Evolutionary conservation across 306 rosid genomes (phyloP).

Genomic region (Sophora flavescens): DNA sequence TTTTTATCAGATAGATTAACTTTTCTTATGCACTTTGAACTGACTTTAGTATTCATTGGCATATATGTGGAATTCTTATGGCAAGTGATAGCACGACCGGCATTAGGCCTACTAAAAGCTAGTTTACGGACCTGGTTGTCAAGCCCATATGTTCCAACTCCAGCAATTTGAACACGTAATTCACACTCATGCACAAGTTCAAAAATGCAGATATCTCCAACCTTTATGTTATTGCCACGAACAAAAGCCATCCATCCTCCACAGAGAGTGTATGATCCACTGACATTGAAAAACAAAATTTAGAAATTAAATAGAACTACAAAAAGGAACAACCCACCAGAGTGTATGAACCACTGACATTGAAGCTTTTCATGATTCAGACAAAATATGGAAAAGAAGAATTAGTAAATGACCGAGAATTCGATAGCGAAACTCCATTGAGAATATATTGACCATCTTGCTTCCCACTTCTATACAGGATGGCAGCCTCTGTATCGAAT

Average conservation of each 20-base stretch:
- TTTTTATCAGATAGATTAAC: conserved; percentile 63
- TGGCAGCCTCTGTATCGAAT: conserved; percentile 56
- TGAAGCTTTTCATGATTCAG: too few relatives aligned
- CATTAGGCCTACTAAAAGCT: conserved; percentile 49
- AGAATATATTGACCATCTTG: conserved; percentile 53
- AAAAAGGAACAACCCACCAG: conserved; percentile 71
- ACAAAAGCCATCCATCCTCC: conserved; percentile 99
- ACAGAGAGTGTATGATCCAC: too few relatives aligned
- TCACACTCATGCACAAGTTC: conserved; percentile 87
- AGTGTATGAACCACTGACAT: too few relatives aligned
- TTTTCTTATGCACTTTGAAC: conserved; percentile 62
- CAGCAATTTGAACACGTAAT: conserved; percentile 70
- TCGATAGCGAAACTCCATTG: conserved; percentile 58
- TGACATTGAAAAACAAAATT: conserved; percentile 53
- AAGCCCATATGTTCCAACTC: conserved; percentile 62
- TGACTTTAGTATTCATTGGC: conserved; percentile 59
- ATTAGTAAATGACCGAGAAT: too few relatives aligned
- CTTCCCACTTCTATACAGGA: conserved; percentile 58
- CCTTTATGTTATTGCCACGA: conserved; percentile 75
- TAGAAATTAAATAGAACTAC: conserved; percentile 34
- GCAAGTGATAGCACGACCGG: conserved; percentile 56
- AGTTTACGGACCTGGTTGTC: conserved; percentile 67
- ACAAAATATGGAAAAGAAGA: too few relatives aligned
- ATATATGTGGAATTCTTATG: conserved; percentile 55
- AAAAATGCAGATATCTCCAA: conserved; percentile 90